Percentiles rank a stretch among this genome's conserved stretches.
Evolutionary conservation across 495 filamentous ascomycete genomes (phyloP).

Genomic region (Aspergillus diversus): DNA sequence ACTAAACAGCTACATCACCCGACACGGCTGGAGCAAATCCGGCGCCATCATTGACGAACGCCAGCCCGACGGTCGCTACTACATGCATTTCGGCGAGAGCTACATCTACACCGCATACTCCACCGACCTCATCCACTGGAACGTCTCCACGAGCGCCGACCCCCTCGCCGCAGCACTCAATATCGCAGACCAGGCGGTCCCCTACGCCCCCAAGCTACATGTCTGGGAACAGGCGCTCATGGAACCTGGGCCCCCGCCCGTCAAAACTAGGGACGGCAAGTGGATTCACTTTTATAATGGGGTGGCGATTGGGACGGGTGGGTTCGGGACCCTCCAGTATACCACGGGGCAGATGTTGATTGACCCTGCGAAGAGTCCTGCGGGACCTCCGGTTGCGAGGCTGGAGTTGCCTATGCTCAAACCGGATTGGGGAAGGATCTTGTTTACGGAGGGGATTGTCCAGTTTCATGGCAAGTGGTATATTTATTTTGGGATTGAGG

Average conservation of each 20-base stretch:
- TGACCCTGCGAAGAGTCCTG: not conserved
- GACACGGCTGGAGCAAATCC: not conserved
- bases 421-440: not conserved
- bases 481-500: not conserved
- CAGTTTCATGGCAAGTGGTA: not conserved
- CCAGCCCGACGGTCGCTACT: not conserved
- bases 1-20: not conserved
- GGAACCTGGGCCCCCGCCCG: not conserved
- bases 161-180: not conserved
- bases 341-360: not conserved
- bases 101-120: not conserved
- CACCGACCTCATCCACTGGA: not conserved
- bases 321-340: not conserved
- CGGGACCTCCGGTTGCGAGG: not conserved
- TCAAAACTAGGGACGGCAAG: not conserved
- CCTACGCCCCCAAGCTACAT: not conserved
- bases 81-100: not conserved
- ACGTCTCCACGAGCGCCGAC: not conserved
- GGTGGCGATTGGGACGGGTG: not conserved
- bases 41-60: not conserved
- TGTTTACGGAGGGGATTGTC: not conserved
- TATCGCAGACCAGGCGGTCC: not conserved
- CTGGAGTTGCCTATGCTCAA: not conserved
- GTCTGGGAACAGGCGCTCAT: not conserved
- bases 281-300: not conserved